Conservation (phyloP, 23 red algal genomes). For the Gracilaria domingensis region DNA sequence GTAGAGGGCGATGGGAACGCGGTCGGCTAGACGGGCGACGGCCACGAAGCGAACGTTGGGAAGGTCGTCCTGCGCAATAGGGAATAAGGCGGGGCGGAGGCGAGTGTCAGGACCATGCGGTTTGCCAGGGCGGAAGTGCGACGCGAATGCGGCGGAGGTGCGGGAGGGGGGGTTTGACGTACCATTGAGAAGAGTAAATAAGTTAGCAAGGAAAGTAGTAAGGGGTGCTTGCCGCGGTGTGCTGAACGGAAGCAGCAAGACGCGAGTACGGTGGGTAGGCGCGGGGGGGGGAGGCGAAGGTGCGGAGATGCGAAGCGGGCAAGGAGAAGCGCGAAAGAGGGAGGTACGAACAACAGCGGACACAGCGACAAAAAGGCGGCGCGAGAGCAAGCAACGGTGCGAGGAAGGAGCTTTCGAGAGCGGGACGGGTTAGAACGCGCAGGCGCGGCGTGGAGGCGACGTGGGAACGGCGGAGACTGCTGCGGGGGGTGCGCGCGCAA, state of each 20-base stretch:
- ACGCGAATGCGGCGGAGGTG: background rate
- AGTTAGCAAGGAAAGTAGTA: background rate
- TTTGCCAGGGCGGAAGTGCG: background rate
- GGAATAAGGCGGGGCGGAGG: background rate
- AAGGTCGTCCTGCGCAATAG: constrained; percentile 17
- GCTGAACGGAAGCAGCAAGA: background rate
- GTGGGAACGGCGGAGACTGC: background rate
- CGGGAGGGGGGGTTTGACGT: background rate
- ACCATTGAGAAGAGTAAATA: constrained; percentile 10
- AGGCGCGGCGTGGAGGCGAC: background rate
- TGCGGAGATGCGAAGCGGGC: too few species aligned
- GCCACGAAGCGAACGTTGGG: constrained; percentile 78
- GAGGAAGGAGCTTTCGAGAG: background rate
- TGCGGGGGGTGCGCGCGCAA: background rate
- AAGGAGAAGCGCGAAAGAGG: background rate
- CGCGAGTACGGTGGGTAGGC: background rate
- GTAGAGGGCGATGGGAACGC: constrained; percentile 71
- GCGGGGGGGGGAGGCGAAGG: constrained; percentile 21
- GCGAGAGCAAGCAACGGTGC: background rate
- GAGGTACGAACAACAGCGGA: background rate
- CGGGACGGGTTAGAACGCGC: background rate
- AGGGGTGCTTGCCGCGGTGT: background rate
- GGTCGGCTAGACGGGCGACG: constrained; percentile 79
- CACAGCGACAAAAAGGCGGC: background rate
- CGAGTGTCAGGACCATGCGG: background rate